Conservation (phyloP, 2,329 filamentous ascomycete genomes). For the Daldinia eschscholtzii region DNA sequence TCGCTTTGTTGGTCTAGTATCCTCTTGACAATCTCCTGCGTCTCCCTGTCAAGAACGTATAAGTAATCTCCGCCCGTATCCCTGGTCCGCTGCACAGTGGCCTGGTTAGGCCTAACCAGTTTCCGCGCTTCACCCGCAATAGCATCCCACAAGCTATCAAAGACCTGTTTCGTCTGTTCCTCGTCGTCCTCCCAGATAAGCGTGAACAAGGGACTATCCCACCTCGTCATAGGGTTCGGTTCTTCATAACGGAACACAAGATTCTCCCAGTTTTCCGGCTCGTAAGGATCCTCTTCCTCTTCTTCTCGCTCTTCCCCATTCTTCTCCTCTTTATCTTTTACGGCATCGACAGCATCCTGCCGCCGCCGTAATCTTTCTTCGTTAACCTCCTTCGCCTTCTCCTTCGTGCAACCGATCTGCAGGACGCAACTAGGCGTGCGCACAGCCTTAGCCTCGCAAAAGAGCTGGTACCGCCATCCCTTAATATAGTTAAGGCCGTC, state of each 20-base stretch:
- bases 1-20: constrained; percentile 78
- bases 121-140: constrained; percentile 74
- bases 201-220: constrained; percentile 87
- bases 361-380: constrained; percentile 63
- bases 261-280: constrained; percentile 77
- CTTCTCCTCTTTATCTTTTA: constrained; percentile 46
- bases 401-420: constrained; percentile 69
- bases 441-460: constrained; percentile 85
- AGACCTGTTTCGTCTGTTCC: constrained; percentile 67
- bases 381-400: constrained; percentile 70
- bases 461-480: constrained; percentile 87
- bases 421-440: constrained; percentile 81
- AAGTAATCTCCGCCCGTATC: constrained; percentile 80
- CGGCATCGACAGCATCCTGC: constrained; percentile 49
- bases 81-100: constrained; percentile 74
- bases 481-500: constrained; percentile 91
- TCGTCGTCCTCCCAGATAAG: constrained; percentile 80
- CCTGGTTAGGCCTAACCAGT: constrained; percentile 78
- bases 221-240: constrained; percentile 85
- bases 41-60: constrained; percentile 82
- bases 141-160: constrained; percentile 80
- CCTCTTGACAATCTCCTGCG: constrained; percentile 79
- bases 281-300: constrained; percentile 64
- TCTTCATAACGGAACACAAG: constrained; percentile 87
- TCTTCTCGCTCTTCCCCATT: constrained; percentile 46